These are phyloP conservation scores for Ophiostoma piceae DNA, from an alignment of 2,329 filamentous ascomycete genomes.

Conservation along the genomic window DNA sequence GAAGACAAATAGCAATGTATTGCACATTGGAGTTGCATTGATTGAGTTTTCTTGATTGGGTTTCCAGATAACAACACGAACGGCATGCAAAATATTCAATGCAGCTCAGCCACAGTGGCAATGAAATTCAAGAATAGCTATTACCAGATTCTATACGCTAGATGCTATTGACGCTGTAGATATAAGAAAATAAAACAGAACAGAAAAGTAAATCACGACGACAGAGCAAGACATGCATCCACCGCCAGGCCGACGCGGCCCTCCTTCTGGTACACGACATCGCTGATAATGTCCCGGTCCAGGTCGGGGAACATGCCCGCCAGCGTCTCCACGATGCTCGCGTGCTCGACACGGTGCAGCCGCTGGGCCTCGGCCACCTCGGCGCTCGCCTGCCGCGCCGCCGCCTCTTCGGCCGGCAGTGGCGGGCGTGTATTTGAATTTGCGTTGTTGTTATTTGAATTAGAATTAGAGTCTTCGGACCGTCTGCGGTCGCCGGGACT, in stretches of 20 bases:
- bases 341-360: constrained; percentile 77
- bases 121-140: background rate
- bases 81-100: background rate
- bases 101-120: constrained; percentile 5
- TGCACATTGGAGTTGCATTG: no score
- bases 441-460: constrained; percentile 29
- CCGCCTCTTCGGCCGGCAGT: constrained; percentile 76
- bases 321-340: constrained; percentile 87
- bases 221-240: constrained; percentile 73
- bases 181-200: background rate
- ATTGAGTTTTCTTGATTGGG: no score
- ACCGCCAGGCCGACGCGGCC: constrained; percentile 83
- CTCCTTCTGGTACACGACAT: constrained; percentile 93
- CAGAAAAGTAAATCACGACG: constrained; percentile 27
- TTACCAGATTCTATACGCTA: constrained; percentile 6
- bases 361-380: constrained; percentile 82
- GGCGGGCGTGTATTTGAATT: constrained; percentile 34
- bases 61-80: background rate
- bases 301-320: constrained; percentile 95
- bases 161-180: background rate
- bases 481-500: background rate
- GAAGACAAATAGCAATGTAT: background rate
- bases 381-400: constrained; percentile 82
- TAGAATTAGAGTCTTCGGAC: background rate
- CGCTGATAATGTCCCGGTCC: constrained; percentile 89